Evolutionary conservation across 1,139 yeast genomes (phyloP).

Genomic region (Ogataea hybrid): DNA sequence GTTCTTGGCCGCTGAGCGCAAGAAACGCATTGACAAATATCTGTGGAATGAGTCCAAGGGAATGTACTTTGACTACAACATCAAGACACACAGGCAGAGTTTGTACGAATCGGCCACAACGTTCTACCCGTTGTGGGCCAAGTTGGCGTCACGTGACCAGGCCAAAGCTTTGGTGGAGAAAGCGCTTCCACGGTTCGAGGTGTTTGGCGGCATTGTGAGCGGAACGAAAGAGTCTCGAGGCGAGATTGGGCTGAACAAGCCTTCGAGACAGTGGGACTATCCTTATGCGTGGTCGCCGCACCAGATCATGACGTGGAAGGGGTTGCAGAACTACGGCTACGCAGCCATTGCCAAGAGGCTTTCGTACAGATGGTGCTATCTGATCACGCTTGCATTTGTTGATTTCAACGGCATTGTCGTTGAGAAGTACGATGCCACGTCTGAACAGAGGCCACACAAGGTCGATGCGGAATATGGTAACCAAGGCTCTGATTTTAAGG

Average conservation of each 20-base stretch:
- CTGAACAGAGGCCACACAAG: conserved; percentile 80
- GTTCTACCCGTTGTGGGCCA: conserved; percentile 92
- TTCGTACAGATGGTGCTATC: conserved; percentile 81
- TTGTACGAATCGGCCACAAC: conserved; percentile 86
- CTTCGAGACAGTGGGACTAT: conserved; percentile 96
- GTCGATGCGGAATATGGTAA: conserved; percentile 98
- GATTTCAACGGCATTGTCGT: conserved; percentile 95
- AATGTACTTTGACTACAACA: conserved; percentile 82
- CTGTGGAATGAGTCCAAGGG: conserved; percentile 84
- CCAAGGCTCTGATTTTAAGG: conserved; percentile 90
- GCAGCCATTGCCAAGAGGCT: conserved; percentile 65
- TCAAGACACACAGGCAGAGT: conserved; percentile 53
- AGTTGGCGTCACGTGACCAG: conserved; percentile 68
- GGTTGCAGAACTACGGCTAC: conserved; percentile 73
- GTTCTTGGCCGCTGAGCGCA: conserved; percentile 53
- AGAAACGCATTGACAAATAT: conserved; percentile 58
- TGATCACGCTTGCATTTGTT: conserved; percentile 90
- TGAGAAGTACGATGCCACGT: conserved; percentile 90
- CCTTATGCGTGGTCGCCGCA: conserved; percentile 99
- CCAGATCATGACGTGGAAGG: conserved; percentile 93
- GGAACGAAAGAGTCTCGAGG: conserved; percentile 83
- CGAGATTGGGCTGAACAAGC: conserved; percentile 62
- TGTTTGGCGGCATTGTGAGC: conserved; percentile 84
- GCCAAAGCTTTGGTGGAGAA: conserved; percentile 60
- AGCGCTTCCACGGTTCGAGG: conserved; percentile 74